A percentile compares a stretch with the other conserved stretches of the same genome.
Evolutionary conservation across 1,139 yeast species (phyloP).

Genomic region (Petasospora rhodanensis): DNA sequence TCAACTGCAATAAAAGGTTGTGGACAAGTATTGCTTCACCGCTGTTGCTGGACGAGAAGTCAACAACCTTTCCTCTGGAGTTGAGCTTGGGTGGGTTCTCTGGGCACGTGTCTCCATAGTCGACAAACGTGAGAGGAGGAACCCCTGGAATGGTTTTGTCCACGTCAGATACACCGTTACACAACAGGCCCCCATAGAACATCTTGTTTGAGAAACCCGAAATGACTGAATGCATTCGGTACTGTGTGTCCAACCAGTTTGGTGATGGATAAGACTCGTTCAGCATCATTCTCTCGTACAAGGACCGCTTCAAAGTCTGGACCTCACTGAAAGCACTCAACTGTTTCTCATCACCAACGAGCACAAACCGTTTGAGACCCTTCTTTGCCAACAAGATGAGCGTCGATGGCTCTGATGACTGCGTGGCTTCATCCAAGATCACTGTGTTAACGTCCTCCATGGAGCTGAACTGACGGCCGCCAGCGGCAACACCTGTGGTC

Average conservation of each 20-base stretch:
- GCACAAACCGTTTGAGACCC: constrained; percentile 60
- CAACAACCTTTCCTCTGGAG: constrained; percentile 29
- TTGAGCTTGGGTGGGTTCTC: constrained; percentile 40
- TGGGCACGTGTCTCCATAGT: no score
- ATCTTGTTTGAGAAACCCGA: constrained; percentile 48
- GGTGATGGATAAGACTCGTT: constrained; percentile 55
- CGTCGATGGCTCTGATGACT: constrained; percentile 66
- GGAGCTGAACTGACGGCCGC: no score
- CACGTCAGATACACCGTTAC: constrained; percentile 70
- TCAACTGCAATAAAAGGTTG: no score
- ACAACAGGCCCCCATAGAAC: constrained; percentile 50
- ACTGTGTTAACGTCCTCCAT: no score
- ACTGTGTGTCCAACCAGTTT: constrained; percentile 66
- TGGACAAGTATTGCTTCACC: no score
- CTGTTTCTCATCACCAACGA: constrained; percentile 69
- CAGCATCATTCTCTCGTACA: constrained; percentile 52
- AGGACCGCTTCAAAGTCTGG: constrained; percentile 44
- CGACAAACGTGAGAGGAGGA: no score
- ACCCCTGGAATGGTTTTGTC: constrained; percentile 40
- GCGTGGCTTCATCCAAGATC: constrained; percentile 67
- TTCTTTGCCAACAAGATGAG: constrained; percentile 65
- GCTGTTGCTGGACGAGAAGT: constrained; percentile 48
- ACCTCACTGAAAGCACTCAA: constrained; percentile 59
- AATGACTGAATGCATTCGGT: constrained; percentile 65
- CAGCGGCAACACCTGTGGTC: no score